Evolutionary conservation across 495 filamentous ascomycete genomes (phyloP).

Genomic region (Chlorociboria aeruginascens): DNA sequence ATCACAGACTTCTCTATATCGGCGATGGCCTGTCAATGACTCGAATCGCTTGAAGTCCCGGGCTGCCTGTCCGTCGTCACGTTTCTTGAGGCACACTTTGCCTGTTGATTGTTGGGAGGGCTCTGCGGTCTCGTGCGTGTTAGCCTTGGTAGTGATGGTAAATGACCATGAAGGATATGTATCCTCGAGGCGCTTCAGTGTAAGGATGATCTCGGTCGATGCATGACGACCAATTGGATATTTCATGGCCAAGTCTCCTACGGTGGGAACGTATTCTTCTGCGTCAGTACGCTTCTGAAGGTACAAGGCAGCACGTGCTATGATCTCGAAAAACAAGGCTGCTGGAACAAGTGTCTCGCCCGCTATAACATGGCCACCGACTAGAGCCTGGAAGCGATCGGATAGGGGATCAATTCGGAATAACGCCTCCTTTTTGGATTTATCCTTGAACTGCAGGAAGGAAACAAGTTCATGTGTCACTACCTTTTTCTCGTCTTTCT

Average conservation of each 20-base stretch:
- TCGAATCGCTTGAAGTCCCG: constrained; percentile 32
- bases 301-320: constrained; percentile 17
- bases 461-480: no score
- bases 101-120: constrained; percentile 5
- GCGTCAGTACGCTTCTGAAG: neutral
- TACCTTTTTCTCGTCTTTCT: neutral
- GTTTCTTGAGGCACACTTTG: constrained; percentile 15
- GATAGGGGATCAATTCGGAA: constrained; percentile 11
- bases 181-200: constrained; percentile 6
- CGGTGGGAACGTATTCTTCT: neutral
- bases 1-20: constrained; percentile 26
- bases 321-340: constrained; percentile 33
- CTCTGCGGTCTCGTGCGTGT: constrained; percentile 4
- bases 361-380: constrained; percentile 28
- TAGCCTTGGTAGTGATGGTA: constrained; percentile 1
- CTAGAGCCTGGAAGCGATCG: constrained; percentile 9
- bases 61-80: constrained; percentile 4
- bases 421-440: constrained; percentile 5
- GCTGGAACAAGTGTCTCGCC: constrained; percentile 29
- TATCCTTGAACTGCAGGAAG: constrained; percentile 5
- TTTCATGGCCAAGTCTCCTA: constrained; percentile 15
- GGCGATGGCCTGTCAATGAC: constrained; percentile 27
- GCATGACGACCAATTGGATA: constrained; percentile 13
- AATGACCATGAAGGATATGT: no score
- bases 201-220: constrained; percentile 5